These are phyloP conservation scores for Salix purpurea DNA, from an alignment of 345 rosid species.

Conservation along the genomic window DNA sequence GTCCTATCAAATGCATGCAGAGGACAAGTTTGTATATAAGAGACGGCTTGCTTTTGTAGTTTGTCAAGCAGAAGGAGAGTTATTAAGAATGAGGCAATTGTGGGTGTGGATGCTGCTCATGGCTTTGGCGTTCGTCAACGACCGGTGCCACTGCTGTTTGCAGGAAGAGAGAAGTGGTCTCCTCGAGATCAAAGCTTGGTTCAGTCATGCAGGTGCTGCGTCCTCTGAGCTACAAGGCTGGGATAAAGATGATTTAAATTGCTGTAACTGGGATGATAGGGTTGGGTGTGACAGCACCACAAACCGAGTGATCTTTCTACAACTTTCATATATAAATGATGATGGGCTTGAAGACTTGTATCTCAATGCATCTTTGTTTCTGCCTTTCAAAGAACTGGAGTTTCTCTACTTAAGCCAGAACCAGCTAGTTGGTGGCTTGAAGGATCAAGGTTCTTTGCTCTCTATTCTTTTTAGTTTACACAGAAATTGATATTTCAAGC, in stretches of 20 bases:
- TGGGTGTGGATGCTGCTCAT: not conserved
- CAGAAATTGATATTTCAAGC: not conserved
- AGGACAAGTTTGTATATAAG: not conserved
- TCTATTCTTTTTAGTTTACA: too few relatives aligned
- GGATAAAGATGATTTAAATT: not conserved
- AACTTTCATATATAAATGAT: fast-evolving
- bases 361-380: not conserved
- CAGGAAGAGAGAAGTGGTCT: not conserved
- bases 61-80: too few relatives aligned
- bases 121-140: not conserved
- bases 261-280: not conserved
- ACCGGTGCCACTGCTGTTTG: not conserved
- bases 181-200: not conserved
- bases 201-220: not conserved
- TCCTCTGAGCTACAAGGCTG: not conserved
- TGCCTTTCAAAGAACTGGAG: not conserved
- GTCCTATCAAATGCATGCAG: too few relatives aligned
- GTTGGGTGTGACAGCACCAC: not conserved
- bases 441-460: too few relatives aligned
- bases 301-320: not conserved
- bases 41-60: too few relatives aligned
- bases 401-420: not conserved
- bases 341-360: not conserved
- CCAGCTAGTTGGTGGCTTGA: not conserved
- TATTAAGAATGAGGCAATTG: not conserved